phyloP scores from a whole-genome alignment of 331 rosid genomes.

The Acacia concinna region DNA sequence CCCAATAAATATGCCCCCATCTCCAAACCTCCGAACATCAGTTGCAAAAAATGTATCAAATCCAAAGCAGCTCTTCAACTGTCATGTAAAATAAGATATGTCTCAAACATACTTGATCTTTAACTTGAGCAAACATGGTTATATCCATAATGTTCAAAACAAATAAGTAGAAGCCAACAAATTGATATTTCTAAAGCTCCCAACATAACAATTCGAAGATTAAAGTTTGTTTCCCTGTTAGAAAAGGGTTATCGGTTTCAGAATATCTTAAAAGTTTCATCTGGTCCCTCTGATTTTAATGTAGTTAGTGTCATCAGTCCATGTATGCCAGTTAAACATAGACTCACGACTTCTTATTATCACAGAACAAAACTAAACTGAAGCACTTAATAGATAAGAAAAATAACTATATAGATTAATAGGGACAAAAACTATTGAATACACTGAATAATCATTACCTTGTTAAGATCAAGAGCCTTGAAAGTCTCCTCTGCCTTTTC shows the following conservation, averaged over 20 bases:
- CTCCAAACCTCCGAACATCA: conserved; percentile 94
- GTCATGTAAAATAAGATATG: conserved; percentile 26
- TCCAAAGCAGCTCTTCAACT: conserved; percentile 87
- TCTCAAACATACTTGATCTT: not conserved
- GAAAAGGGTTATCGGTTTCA: too few species aligned
- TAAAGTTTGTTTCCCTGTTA: not conserved
- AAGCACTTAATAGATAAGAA: not conserved
- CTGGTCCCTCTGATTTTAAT: too few species aligned
- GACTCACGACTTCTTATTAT: not conserved
- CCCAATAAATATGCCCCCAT: conserved; percentile 92
- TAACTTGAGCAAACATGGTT: not conserved
- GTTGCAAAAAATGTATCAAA: conserved; percentile 85
- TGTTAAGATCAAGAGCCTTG: conserved; percentile 79
- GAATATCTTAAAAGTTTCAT: too few species aligned
- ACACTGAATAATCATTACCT: conserved; percentile 38
- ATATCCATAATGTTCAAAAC: not conserved
- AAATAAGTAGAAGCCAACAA: not conserved
- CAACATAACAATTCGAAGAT: not conserved
- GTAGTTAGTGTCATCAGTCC: too few species aligned
- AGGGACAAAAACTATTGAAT: not conserved
- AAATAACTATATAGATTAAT: too few species aligned
- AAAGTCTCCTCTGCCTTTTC: conserved; percentile 73
- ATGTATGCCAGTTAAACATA: too few species aligned
- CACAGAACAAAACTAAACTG: not conserved
- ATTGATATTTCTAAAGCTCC: not conserved